phyloP scores from a whole-genome alignment of 2,329 filamentous ascomycete species.

The Aureobasidium mangrovei region DNA sequence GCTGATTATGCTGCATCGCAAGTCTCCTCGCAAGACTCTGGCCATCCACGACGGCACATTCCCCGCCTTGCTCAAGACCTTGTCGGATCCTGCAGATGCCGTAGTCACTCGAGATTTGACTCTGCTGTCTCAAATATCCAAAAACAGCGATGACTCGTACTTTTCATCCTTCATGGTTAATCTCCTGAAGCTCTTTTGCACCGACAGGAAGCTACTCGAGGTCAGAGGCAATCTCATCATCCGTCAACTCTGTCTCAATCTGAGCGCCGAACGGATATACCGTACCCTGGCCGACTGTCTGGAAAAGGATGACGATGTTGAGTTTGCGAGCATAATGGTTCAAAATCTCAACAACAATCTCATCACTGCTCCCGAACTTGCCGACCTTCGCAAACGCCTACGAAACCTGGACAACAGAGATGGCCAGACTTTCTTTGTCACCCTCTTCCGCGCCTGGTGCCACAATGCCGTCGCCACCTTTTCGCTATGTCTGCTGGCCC shows the following conservation, averaged over 20 bases:
- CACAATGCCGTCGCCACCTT: constrained; percentile 98
- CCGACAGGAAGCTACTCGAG: constrained; percentile 82
- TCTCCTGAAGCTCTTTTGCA: constrained; percentile 87
- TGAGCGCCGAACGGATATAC: constrained; percentile 93
- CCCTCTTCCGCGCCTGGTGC: constrained; percentile 93
- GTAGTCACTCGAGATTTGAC: constrained; percentile 94
- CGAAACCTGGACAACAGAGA: constrained; percentile 88
- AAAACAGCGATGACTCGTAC: constrained; percentile 93
- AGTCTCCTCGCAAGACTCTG: constrained; percentile 77
- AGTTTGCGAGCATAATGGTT: constrained; percentile 99
- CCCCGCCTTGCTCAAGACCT: constrained; percentile 86
- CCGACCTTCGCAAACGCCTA: constrained; percentile 80
- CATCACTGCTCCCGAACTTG: constrained; percentile 89
- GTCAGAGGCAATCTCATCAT: constrained; percentile 94
- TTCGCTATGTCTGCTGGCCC: constrained; percentile 85
- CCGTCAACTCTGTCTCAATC: constrained; percentile 80
- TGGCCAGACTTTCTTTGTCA: constrained; percentile 89
- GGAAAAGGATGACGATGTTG: constrained; percentile 94
- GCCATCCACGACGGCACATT: constrained; percentile 97
- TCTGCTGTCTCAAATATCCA: constrained; percentile 88
- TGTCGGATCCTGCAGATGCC: constrained; percentile 89
- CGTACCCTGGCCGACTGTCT: constrained; percentile 92
- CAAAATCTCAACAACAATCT: constrained; percentile 99
- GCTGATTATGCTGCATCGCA: constrained; percentile 95
- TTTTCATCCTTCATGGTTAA: constrained; percentile 99